Percentiles rank a stretch among this genome's conserved stretches.
Conservation (phyloP, 177 flowering plant species). For the Vitis hybrid region DNA sequence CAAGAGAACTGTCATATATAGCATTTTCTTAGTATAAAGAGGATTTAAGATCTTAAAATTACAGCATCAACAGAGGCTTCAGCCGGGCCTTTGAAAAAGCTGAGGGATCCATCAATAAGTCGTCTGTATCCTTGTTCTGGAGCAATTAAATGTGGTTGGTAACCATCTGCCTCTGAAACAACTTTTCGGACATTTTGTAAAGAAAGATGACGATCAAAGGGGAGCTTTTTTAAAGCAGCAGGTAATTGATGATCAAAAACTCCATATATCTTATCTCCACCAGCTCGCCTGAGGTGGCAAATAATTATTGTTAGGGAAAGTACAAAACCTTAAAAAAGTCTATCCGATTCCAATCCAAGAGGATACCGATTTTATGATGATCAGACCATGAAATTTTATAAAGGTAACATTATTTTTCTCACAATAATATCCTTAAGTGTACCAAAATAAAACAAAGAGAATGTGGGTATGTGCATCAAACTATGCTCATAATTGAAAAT, state of each 20-base stretch:
- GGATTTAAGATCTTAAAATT: constrained; percentile 12
- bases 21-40: too few species aligned
- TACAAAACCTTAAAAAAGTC: not conserved
- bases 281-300: constrained; percentile 74
- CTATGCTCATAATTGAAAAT: too few species aligned
- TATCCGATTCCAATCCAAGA: too few species aligned
- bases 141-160: constrained; percentile 98
- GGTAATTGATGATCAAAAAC: constrained; percentile 98
- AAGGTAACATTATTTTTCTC: too few species aligned
- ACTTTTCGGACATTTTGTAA: constrained; percentile 85
- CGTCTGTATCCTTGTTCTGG: constrained; percentile 99
- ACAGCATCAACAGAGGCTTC: constrained; percentile 99
- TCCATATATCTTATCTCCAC: constrained; percentile 92
- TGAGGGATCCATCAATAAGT: constrained; percentile 91
- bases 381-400: too few species aligned
- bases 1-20: not conserved
- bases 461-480: too few species aligned
- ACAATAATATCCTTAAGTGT: too few species aligned
- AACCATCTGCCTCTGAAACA: constrained; percentile 97
- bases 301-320: not conserved
- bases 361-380: too few species aligned
- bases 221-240: constrained; percentile 96
- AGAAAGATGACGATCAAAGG: constrained; percentile 97
- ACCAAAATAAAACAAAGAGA: too few species aligned
- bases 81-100: constrained; percentile 96